Base-by-base conservation (phyloP, 2,329 filamentous ascomycete genomes). In the Chrysoporthe cubensis region DNA sequence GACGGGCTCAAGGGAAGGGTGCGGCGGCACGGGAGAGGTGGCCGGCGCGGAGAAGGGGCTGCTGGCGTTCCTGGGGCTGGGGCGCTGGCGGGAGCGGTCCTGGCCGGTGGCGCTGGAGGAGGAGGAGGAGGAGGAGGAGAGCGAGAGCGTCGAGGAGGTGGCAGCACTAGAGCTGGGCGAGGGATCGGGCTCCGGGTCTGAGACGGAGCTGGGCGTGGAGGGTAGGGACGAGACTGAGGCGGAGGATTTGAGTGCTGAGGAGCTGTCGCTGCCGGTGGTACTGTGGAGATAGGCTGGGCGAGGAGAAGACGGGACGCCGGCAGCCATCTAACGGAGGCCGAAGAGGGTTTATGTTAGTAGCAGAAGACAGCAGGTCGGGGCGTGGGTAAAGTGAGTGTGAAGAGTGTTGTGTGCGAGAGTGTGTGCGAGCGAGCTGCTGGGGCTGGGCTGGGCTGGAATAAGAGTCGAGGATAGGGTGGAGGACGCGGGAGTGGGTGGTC, bases 241-340 rank as follows among this genome's bases (percentile, higher is more conserved):
- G 9, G 42, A 65, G 32, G 63, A 32, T n/a, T 70, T 69, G 59
- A 66, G 34, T 52, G 60, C n/a, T 40, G 18, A 46, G 14, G 56
- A 42, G 52, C n/a, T 52, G 34, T 61, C 32, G 64, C 46, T 61
- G 48, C 67, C 64, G 65, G 66, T 75, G 75, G 48, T 21, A 58
- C 40, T 40, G 66, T 70, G 66, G 57, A 70, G 68, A 59, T 69
- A 60, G 61, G 62, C 64, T 66, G 64, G 64, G 52, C 64, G 69
- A 67, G 69, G 57, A 68, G 69, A 67, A 70, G 69, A 69, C 60
- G 69, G 67, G 65, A 69, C 68, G 66, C 66, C 67, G 69, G 69
- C 67, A 66, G 69, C 69, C 69, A 70, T 70, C 69, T 70, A 70
- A 70, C 66, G 69, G 64, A 68, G 66, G 61, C 43, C 61, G 44